Conservation (phyloP, 345 rosid species). For the Eucalyptus dawsonii region DNA sequence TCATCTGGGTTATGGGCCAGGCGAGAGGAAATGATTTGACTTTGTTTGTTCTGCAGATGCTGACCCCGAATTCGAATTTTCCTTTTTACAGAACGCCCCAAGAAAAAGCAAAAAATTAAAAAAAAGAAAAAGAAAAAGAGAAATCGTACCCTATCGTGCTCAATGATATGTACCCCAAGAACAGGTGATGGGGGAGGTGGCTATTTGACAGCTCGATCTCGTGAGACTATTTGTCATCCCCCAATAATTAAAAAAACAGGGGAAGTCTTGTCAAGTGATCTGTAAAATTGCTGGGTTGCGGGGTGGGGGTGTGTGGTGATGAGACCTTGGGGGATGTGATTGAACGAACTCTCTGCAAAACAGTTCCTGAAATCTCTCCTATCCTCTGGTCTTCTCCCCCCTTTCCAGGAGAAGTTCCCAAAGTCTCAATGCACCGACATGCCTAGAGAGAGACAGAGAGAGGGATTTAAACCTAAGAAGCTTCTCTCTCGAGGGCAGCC, state of each 20-base stretch:
- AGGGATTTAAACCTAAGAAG: not conserved
- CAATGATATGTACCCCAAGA: not conserved
- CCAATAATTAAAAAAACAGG: not conserved
- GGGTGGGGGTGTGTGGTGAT: not conserved
- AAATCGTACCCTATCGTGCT: not conserved
- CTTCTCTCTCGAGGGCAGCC: not conserved
- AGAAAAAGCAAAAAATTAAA: not conserved
- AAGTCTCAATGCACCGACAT: not conserved
- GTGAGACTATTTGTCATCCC: not conserved
- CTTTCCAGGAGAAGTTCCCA: not conserved
- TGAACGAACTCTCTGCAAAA: not conserved
- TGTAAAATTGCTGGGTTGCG: not conserved
- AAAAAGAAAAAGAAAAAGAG: not conserved
- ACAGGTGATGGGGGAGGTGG: not conserved
- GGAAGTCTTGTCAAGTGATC: not conserved
- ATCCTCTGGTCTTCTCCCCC: not conserved
- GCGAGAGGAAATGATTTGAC: not conserved
- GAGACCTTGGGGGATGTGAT: not conserved
- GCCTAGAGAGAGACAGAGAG: not conserved
- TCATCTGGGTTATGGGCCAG: not conserved
- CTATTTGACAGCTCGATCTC: not conserved
- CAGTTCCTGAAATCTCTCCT: not conserved
- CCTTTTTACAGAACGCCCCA: not conserved
- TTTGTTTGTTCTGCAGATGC: not conserved
- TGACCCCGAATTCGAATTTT: not conserved